Evolutionary conservation across 768 basidiomycete genomes (phyloP), one percentile per base, ranked within the genome.

Genomic region (Leccinum olivaceopallidum): DNA sequence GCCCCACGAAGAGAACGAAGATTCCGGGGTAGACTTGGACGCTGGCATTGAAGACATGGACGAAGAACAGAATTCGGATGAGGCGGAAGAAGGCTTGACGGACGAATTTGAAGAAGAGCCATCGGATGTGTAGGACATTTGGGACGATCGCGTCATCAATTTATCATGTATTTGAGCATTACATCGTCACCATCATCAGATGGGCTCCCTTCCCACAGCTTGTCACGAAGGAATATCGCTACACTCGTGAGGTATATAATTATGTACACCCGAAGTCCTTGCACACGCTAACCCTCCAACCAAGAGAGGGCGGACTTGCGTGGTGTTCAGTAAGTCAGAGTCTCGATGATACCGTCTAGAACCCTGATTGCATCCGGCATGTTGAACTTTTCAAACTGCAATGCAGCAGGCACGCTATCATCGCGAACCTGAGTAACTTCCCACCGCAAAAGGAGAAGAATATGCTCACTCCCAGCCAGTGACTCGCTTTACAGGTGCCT

Each of bases 391-490:
- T 98, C 95, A 67, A 85, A 97, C 58, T 89, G 87, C 64, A 97
- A 77, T 37, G 85, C 89, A 24, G 86, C 86, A 3, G 94, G 94
- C n/a, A 87, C 85, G 65, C 92, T 95, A 54, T 48, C 50, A 49
- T 56, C 18, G 55, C 9, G 22, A 63, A 3, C 12, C 5, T 58
- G 18, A 63, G 51, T 56, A 63, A 14, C 24, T 32, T 54, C 51
- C 6, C 20, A 50, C 20, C 24, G 4, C 14, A 53, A 56, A 57
- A 51, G 18, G 16, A 49, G 9, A 63, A 55, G 58, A 34, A 30
- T 50, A 28, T 7, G 88, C 94, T 83, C 68, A 95, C 94, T 97
- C 95, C 95, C 95, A 98, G 30, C 92, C 93, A 3, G 91, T 85
- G 18, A 98, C 85, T 44, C 94, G 79, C 68, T 83, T 89, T 24